Base-by-base conservation (phyloP, 2,329 filamentous ascomycete species). In the Exophiala dermatitidis region DNA sequence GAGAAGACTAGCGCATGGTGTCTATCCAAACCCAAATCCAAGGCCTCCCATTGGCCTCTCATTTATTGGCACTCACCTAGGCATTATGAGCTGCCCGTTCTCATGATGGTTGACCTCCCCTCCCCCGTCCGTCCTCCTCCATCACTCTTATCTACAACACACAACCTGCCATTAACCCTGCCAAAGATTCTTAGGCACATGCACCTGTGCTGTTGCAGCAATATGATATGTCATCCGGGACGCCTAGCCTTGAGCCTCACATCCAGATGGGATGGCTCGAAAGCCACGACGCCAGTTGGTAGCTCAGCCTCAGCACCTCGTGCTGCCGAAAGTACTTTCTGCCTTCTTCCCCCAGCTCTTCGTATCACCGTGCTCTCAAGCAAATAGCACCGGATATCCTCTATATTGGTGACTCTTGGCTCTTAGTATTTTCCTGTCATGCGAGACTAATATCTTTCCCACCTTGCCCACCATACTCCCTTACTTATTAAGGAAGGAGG, bases 371-470 rank as follows among this genome's bases (percentile, higher is more conserved):
- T 5, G 26, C 3, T 6, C 12, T 41, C 5, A 7, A 5, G 19
- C 36, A 38, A 38, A 38, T 38, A 38, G 19, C 10, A 38, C 5
- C 19, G 19, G 10, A 38, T 12, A n/a, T 38, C 10, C 10, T 12
- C 2, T 12, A 38, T 5, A 38, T 38, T 38, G 5, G 36, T 26
- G 9, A 26, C 19, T 5, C 38, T 41, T 28, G 28, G 38, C 26
- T 28, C 38, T 5, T 28, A 5, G 26, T 28, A 5, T 26, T 28
- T 28, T 12, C 36, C 2, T 26, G 6, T 6, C 26, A 3, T 50
- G 69, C 65, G 47, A 63, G 58, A 8, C 63, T 59, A 68, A 68
- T 69, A 40, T 42, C 47, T 28, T 47, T 5, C 36, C 32, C 40
- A 31, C 28, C 8, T 10, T 33, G 10, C 12, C 37, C 32, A 1